Percentiles rank a stretch among this genome's conserved stretches.
phyloP scores from a whole-genome alignment of 371 early-diverging fungal species.

The Rhizomucor miehei region DNA sequence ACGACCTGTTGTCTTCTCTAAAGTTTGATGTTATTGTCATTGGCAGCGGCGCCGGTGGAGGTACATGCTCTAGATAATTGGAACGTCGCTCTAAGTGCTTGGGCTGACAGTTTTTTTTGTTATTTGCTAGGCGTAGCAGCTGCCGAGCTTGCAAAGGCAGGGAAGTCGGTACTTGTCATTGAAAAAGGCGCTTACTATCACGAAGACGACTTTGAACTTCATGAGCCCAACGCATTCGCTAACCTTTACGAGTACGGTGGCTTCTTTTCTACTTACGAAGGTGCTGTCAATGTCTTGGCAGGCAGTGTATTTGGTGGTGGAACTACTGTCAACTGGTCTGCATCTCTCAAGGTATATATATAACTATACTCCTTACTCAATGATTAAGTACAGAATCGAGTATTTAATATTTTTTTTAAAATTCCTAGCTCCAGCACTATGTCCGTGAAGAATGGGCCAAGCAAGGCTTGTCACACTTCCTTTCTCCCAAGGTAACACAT shows the following conservation, averaged over 20 bases:
- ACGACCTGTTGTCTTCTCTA: slow-evolving; percentile 21
- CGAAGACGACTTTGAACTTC: slow-evolving; percentile 47
- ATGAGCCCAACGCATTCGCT: slow-evolving; percentile 44
- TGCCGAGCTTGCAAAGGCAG: slow-evolving; percentile 65
- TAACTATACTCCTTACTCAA: not conserved
- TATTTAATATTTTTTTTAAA: too few relatives aligned
- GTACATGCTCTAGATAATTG: slow-evolving; percentile 19
- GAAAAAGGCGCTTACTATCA: slow-evolving; percentile 69
- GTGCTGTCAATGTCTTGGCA: slow-evolving; percentile 50
- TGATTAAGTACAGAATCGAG: too few relatives aligned
- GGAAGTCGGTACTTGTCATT: slow-evolving; percentile 68
- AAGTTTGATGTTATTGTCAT: slow-evolving; percentile 68
- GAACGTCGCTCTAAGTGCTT: not conserved
- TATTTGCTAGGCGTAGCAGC: slow-evolving; percentile 55
- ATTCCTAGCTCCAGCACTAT: slow-evolving; percentile 29
- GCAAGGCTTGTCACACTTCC: slow-evolving; percentile 58
- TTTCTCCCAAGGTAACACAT: slow-evolving; percentile 38
- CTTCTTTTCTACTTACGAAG: slow-evolving; percentile 38
- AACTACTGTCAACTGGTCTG: slow-evolving; percentile 56
- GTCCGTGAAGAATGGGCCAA: slow-evolving; percentile 76
- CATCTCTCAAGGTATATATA: slow-evolving; percentile 56
- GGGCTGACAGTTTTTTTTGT: not conserved
- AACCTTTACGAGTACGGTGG: slow-evolving; percentile 55
- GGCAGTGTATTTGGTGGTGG: slow-evolving; percentile 66
- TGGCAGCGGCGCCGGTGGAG: slow-evolving; percentile 80